These are phyloP conservation scores for Clathrus columnatus DNA, from an alignment of 768 basidiomycete species.

Conservation along the genomic window DNA sequence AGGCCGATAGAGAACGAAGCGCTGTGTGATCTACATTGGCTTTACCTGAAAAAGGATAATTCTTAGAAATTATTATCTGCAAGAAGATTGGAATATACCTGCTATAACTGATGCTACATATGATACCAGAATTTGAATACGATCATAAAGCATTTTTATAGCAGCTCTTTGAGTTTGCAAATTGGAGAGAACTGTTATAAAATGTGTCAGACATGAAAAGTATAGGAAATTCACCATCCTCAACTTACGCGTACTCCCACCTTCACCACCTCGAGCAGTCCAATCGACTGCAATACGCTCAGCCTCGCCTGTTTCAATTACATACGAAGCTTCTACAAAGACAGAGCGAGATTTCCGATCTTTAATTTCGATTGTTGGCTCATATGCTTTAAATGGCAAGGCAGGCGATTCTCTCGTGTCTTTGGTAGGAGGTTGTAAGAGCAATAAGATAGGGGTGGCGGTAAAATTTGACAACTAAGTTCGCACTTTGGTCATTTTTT, in stretches of 20 bases:
- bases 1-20: constrained; percentile 75
- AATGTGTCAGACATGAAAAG: constrained; percentile 8
- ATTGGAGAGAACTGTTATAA: constrained; percentile 70
- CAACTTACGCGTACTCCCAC: constrained; percentile 67
- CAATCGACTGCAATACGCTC: constrained; percentile 98
- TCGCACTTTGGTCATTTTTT: neutral
- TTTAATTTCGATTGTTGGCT: constrained; percentile 79
- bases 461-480: constrained; percentile 73
- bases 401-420: constrained; percentile 48
- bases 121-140: constrained; percentile 76
- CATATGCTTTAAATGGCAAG: constrained; percentile 90
- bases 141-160: constrained; percentile 92
- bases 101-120: constrained; percentile 74
- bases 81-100: constrained; percentile 35
- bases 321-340: constrained; percentile 79
- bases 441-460: constrained; percentile 78
- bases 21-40: constrained; percentile 71
- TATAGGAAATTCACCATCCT: neutral
- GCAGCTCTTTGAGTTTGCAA: constrained; percentile 89
- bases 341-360: constrained; percentile 69
- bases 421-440: constrained; percentile 35
- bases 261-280: constrained; percentile 79
- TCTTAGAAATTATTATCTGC: neutral
- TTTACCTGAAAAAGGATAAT: constrained; percentile 40
- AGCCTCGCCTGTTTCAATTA: constrained; percentile 94